phyloP scores from a whole-genome alignment of 768 basidiomycete species.

The Boletus tomentosulus region DNA sequence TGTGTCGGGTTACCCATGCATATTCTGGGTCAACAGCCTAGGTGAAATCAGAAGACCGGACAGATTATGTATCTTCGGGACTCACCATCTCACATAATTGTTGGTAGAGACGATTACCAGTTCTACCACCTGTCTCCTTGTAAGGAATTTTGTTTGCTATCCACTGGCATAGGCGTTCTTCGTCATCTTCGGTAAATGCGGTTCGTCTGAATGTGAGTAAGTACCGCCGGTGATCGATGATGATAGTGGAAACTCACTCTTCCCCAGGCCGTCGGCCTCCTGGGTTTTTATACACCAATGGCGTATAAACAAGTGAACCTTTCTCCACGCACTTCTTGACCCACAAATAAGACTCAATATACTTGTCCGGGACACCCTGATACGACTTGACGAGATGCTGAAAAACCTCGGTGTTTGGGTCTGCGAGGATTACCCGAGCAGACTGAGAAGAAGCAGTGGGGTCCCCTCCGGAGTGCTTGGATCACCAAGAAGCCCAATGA shows the following conservation, averaged over 20 bases:
- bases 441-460: conserved; percentile 65
- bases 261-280: conserved; percentile 78
- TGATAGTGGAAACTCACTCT: conserved; percentile 48
- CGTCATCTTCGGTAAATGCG: conserved; percentile 74
- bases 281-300: conserved; percentile 78
- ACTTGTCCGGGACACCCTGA: conserved; percentile 66
- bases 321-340: conserved; percentile 80
- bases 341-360: conserved; percentile 79
- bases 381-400: conserved; percentile 68
- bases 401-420: conserved; percentile 75
- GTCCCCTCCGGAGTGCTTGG: conserved; percentile 77
- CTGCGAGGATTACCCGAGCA: conserved; percentile 74
- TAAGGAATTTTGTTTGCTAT: conserved; percentile 82
- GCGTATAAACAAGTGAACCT: conserved; percentile 61
- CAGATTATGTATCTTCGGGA: background rate
- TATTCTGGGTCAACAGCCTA: conserved; percentile 69
- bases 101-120: conserved; percentile 79
- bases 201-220: conserved; percentile 50
- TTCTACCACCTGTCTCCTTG: conserved; percentile 77
- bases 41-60: background rate
- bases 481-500: background rate
- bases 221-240: background rate
- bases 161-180: conserved; percentile 70
- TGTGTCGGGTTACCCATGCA: conserved; percentile 76
- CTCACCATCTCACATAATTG: conserved; percentile 71